These are phyloP conservation scores for Zoysia matrella DNA, from an alignment of 202 grass and related monocot species.

Conservation along the genomic window DNA sequence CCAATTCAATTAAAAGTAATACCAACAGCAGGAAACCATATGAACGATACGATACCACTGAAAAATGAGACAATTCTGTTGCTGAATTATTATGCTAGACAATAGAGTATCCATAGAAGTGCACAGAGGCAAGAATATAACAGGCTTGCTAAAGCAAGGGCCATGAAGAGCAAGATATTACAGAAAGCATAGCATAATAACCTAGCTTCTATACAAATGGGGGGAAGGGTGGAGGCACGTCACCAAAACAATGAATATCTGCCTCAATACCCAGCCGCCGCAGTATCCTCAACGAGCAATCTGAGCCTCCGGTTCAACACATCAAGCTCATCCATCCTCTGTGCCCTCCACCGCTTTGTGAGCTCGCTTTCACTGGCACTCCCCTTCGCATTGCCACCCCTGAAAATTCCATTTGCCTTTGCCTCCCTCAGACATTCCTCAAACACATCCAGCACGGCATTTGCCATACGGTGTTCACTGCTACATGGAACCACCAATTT, in stretches of 20 bases:
- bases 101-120: constrained; percentile 34
- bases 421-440: constrained; percentile 78
- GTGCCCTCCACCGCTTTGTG: constrained; percentile 64
- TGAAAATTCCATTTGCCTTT: constrained; percentile 17
- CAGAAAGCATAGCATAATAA: constrained; percentile 53
- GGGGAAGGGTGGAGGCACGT: constrained; percentile 32
- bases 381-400: not conserved
- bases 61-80: constrained; percentile 41
- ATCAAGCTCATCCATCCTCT: constrained; percentile 76
- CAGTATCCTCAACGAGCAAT: constrained; percentile 74
- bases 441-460: constrained; percentile 69
- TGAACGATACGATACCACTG: constrained; percentile 1
- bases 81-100: constrained; percentile 45
- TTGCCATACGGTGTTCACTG: constrained; percentile 52
- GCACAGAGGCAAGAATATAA: constrained; percentile 51
- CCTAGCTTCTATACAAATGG: constrained; percentile 54
- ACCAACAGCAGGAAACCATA: not conserved
- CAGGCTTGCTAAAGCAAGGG: constrained; percentile 34
- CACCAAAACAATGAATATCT: constrained; percentile 28
- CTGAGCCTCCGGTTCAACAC: constrained; percentile 69
- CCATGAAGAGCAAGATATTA: constrained; percentile 37
- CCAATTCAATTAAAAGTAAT: not conserved
- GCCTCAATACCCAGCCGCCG: constrained; percentile 30
- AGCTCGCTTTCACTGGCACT: constrained; percentile 30
- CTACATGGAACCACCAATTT: constrained; percentile 39